phyloP scores from a whole-genome alignment of 345 rosid species.

The Syzygium aqueum region DNA sequence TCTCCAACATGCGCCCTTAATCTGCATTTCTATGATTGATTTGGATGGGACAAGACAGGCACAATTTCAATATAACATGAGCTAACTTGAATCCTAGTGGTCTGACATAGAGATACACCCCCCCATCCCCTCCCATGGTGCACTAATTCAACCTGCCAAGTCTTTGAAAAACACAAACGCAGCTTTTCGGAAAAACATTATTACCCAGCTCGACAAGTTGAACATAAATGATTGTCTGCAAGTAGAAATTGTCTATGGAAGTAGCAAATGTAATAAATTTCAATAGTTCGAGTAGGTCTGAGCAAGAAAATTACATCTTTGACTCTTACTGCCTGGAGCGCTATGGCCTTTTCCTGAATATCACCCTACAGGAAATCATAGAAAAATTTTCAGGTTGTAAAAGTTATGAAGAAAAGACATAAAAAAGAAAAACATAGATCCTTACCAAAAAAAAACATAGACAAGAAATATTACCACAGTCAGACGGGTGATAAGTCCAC shows the following conservation, averaged over 20 bases:
- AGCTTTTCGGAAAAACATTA: background rate
- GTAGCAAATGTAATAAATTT: background rate
- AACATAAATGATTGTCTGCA: background rate
- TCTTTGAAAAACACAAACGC: background rate
- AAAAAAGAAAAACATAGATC: background rate
- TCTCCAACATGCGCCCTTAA: background rate
- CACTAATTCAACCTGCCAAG: background rate
- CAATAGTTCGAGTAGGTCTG: background rate
- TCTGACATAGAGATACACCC: background rate
- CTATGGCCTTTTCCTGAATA: conserved; percentile 86
- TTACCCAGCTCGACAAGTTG: background rate
- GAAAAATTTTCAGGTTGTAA: background rate
- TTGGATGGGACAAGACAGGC: background rate
- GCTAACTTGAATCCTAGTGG: background rate
- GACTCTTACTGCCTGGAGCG: conserved; percentile 87
- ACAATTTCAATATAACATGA: background rate
- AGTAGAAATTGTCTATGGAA: background rate
- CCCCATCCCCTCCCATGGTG: background rate
- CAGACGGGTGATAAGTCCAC: conserved; percentile 79
- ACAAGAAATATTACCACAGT: conserved; percentile 61
- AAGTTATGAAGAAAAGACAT: background rate
- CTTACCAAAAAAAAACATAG: background rate
- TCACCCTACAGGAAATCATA: conserved; percentile 55
- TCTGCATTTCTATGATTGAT: background rate
- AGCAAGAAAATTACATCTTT: conserved; percentile 61